phyloP scores from a whole-genome alignment of 768 basidiomycete genomes.

The Podaxis carcinomalis region DNA sequence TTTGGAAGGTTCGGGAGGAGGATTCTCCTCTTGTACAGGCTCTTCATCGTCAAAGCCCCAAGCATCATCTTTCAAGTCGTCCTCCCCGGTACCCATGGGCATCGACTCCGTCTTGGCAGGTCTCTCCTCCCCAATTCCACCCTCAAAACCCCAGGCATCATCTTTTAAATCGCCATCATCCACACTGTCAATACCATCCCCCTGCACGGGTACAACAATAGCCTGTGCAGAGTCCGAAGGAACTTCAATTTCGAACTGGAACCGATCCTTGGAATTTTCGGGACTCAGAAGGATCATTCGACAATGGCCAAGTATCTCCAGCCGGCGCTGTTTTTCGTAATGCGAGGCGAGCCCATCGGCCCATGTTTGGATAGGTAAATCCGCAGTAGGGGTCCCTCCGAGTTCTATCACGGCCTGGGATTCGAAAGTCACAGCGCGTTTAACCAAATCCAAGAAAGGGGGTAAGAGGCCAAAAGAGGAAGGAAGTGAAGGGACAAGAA shows the following conservation, averaged over 20 bases:
- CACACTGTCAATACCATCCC: conserved; percentile 19
- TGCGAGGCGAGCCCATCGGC: conserved; percentile 61
- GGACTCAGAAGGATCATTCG: conserved; percentile 48
- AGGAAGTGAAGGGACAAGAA: conserved; percentile 71
- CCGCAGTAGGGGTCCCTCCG: conserved; percentile 43
- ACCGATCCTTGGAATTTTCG: conserved; percentile 33
- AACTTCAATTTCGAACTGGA: conserved; percentile 36
- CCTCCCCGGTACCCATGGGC: conserved; percentile 9
- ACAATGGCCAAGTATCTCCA: conserved; percentile 59
- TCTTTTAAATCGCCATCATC: conserved; percentile 36
- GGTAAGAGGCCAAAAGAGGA: conserved; percentile 57
- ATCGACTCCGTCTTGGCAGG: conserved; percentile 13
- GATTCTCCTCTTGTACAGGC: not conserved
- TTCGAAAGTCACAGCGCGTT: conserved; percentile 67
- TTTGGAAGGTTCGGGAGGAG: not conserved
- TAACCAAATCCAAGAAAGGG: conserved; percentile 52
- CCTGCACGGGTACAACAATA: conserved; percentile 26
- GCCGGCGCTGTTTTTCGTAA: conserved; percentile 75
- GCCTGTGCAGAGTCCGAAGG: conserved; percentile 25
- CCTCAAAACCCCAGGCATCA: conserved; percentile 30
- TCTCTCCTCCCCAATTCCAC: conserved; percentile 15
- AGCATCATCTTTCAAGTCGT: conserved; percentile 31
- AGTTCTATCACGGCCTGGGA: conserved; percentile 43
- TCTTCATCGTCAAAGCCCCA: conserved; percentile 50
- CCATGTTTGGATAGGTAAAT: conserved; percentile 64